phyloP scores from a whole-genome alignment of 192 early-diverging fungal species.

The Obelidium mucronatum region DNA sequence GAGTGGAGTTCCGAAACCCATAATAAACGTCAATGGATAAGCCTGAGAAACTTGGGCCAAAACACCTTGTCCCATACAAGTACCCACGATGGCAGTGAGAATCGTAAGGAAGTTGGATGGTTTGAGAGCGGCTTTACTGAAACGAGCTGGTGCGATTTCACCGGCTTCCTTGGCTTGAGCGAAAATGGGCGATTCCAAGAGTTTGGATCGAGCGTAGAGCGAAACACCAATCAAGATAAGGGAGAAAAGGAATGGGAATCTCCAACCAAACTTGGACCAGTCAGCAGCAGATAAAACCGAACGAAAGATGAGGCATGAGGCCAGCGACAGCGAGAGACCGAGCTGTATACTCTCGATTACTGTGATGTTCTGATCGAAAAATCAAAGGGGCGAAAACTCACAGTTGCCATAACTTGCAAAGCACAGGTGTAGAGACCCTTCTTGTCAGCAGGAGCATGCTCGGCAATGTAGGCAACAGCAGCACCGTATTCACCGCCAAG shows the following conservation, averaged over 20 bases:
- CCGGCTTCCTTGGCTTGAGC: constrained; percentile 31
- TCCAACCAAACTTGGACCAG: constrained; percentile 40
- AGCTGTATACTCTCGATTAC: constrained; percentile 20
- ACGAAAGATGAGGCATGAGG: constrained; percentile 25
- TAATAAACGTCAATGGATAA: constrained; percentile 16
- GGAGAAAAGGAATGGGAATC: constrained; percentile 44
- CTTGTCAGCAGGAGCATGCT: constrained; percentile 29
- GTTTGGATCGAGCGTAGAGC: constrained; percentile 36
- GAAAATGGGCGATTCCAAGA: constrained; percentile 38
- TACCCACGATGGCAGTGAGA: constrained; percentile 24
- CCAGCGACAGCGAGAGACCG: constrained; percentile 20
- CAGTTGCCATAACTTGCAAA: constrained; percentile 37
- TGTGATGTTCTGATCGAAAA: neutral
- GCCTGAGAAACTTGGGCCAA: constrained; percentile 7
- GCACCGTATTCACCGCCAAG: constrained; percentile 46
- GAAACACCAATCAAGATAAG: constrained; percentile 32
- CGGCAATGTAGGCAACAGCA: constrained; percentile 41
- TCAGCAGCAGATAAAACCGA: neutral
- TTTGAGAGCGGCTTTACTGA: constrained; percentile 3
- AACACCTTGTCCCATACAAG: constrained; percentile 37
- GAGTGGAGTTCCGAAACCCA: neutral
- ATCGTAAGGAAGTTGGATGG: constrained; percentile 25
- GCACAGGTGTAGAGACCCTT: constrained; percentile 35
- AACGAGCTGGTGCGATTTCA: neutral
- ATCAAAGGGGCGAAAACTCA: neutral